phyloP scores from a whole-genome alignment of 1,284 basidiomycete genomes.

The Heliocybe sulcata region DNA sequence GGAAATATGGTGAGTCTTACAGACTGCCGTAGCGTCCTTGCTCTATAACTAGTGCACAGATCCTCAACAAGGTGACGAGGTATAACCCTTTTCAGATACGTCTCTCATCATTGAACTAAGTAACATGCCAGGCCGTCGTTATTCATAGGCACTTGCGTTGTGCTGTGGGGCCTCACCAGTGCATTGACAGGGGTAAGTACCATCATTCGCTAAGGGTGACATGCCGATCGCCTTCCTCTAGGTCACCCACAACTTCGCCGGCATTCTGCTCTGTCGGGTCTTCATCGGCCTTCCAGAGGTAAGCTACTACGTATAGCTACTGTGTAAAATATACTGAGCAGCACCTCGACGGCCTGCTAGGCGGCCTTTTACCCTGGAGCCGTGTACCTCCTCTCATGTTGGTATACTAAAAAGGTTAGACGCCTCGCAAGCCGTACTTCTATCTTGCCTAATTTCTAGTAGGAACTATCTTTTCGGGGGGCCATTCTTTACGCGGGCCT shows the following conservation, averaged over 20 bases:
- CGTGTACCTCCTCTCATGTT: conserved; percentile 53
- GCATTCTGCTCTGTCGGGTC: conserved; percentile 51
- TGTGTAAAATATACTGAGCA: not conserved
- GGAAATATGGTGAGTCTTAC: conserved; percentile 48
- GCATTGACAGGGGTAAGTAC: conserved; percentile 45
- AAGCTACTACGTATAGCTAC: not conserved
- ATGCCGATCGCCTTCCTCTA: conserved; percentile 18
- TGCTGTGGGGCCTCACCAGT: conserved; percentile 59
- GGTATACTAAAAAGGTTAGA: conserved; percentile 56
- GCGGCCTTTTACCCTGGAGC: conserved; percentile 61
- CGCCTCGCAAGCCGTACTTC: not conserved
- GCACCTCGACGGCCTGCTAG: conserved; percentile 14
- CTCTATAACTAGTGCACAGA: conserved; percentile 20
- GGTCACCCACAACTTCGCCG: conserved; percentile 47
- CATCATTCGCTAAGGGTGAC: not conserved
- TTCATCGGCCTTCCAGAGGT: conserved; percentile 61
- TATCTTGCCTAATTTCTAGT: not conserved
- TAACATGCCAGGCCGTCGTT: conserved; percentile 40
- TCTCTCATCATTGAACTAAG: not conserved
- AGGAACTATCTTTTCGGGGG: conserved; percentile 64
- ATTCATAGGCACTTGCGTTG: conserved; percentile 53
- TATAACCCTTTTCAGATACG: conserved; percentile 11
- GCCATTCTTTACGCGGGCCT: conserved; percentile 64
- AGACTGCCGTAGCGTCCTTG: not conserved
- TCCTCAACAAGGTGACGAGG: conserved; percentile 47